Evolutionary conservation across 2,329 filamentous ascomycete genomes (phyloP).

Genomic region (Trichothecium sympodiale): DNA sequence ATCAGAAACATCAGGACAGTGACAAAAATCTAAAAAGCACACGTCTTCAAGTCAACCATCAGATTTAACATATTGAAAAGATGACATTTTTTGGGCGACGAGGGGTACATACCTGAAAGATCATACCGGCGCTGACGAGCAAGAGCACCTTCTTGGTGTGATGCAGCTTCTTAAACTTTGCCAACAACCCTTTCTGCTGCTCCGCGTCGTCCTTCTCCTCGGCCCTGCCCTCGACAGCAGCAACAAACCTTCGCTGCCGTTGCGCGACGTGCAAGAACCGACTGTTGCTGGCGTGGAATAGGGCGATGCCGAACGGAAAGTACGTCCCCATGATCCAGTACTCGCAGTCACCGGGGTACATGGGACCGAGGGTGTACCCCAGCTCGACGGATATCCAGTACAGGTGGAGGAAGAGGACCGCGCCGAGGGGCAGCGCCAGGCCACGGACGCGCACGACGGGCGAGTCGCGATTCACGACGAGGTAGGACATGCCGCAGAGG

Average conservation of each 20-base stretch:
- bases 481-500: conserved; percentile 26
- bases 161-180: conserved; percentile 21
- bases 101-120: conserved; percentile 48
- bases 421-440: conserved; percentile 7
- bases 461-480: conserved; percentile 26
- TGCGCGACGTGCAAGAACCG: conserved; percentile 48
- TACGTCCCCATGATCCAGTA: conserved; percentile 60
- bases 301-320: conserved; percentile 51
- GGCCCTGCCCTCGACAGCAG: no score
- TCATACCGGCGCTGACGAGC: conserved; percentile 42
- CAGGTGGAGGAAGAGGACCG: conserved; percentile 20
- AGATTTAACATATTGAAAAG: no score
- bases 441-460: conserved; percentile 16
- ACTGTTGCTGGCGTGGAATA: conserved; percentile 54
- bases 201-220: conserved; percentile 1
- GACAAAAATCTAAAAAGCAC: conserved; percentile 45
- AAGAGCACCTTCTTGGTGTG: conserved; percentile 33
- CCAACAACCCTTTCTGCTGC: conserved; percentile 11
- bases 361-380: conserved; percentile 25
- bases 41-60: conserved; percentile 1
- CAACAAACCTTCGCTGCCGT: conserved; percentile 34
- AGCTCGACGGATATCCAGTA: conserved; percentile 30
- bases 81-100: no score
- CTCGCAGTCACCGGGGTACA: conserved; percentile 40
- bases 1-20: conserved; percentile 48